Conservation (phyloP, 306 rosid species). For the Hippophae rhamnoides region DNA sequence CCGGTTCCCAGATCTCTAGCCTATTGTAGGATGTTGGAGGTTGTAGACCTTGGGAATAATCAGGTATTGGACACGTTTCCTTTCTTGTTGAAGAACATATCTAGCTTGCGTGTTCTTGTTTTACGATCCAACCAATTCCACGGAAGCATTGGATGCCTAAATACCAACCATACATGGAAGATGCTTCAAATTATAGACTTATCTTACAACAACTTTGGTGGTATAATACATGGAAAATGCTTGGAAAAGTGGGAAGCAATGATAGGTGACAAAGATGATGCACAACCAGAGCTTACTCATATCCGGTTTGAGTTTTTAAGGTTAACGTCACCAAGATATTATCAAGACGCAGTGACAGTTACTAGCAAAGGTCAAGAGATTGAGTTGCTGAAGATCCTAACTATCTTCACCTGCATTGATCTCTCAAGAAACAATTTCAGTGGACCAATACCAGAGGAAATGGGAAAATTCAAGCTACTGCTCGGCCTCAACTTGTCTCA, state of each 20-base stretch:
- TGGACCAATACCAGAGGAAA: conserved; percentile 20
- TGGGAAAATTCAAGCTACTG: conserved; percentile 16
- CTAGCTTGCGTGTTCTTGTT: conserved; percentile 26
- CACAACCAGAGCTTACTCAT: conserved; percentile 6
- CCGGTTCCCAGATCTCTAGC: conserved; percentile 16
- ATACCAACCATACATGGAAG: not conserved
- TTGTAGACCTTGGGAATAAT: conserved; percentile 33
- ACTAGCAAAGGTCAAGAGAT: conserved; percentile 22
- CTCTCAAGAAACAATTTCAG: conserved; percentile 15
- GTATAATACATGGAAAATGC: conserved; percentile 10
- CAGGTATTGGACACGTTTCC: not conserved
- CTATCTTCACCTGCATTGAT: conserved; percentile 28
- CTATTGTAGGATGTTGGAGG: conserved; percentile 20
- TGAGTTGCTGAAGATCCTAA: conserved; percentile 20
- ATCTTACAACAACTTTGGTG: conserved; percentile 22
- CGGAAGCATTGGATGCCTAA: conserved; percentile 12
- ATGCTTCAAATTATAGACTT: conserved; percentile 34
- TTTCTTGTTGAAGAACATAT: conserved; percentile 9
- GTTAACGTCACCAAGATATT: not conserved
- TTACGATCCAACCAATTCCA: conserved; percentile 22
- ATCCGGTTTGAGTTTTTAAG: not conserved
- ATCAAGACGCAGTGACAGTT: conserved; percentile 21
- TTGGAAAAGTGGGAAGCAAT: conserved; percentile 15
- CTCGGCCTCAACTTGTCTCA: conserved; percentile 27
- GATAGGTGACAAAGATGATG: conserved; percentile 1